Conservation (phyloP, 331 rosid species). For the Erythrophleum ivorense region DNA sequence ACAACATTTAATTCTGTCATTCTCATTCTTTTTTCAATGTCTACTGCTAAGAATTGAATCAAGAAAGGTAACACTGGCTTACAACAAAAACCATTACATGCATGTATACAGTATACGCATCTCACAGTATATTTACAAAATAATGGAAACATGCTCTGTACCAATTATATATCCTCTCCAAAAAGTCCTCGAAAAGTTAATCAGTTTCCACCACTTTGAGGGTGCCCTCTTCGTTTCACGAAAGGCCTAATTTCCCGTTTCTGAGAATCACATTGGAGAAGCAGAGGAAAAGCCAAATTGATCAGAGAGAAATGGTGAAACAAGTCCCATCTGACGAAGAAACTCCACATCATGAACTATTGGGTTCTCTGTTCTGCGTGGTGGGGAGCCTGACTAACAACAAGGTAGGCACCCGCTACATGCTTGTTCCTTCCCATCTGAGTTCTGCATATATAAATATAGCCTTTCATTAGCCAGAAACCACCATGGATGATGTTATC, state of each 20-base stretch:
- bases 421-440: slow-evolving; percentile 46
- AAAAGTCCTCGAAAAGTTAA: slow-evolving; percentile 18
- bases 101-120: slow-evolving; percentile 17
- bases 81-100: slow-evolving; percentile 34
- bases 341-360: slow-evolving; percentile 67
- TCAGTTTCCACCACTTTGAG: background rate
- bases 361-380: slow-evolving; percentile 66
- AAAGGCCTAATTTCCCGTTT: slow-evolving; percentile 5
- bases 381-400: slow-evolving; percentile 69
- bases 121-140: slow-evolving; percentile 39
- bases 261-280: slow-evolving; percentile 47
- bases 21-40: background rate
- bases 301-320: slow-evolving; percentile 59
- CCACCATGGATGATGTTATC: background rate
- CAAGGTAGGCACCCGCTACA: slow-evolving; percentile 60
- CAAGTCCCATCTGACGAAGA: slow-evolving; percentile 63
- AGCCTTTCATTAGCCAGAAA: slow-evolving; percentile 5
- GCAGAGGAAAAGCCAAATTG: slow-evolving; percentile 56
- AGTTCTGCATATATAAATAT: slow-evolving; percentile 44
- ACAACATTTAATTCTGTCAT: background rate
- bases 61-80: background rate
- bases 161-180: slow-evolving; percentile 23
- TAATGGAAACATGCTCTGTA: background rate
- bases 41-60: background rate
- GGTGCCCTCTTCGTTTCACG: background rate